Conservation (phyloP, 2,329 filamentous ascomycete genomes). For the Pyrenophora seminiperda region DNA sequence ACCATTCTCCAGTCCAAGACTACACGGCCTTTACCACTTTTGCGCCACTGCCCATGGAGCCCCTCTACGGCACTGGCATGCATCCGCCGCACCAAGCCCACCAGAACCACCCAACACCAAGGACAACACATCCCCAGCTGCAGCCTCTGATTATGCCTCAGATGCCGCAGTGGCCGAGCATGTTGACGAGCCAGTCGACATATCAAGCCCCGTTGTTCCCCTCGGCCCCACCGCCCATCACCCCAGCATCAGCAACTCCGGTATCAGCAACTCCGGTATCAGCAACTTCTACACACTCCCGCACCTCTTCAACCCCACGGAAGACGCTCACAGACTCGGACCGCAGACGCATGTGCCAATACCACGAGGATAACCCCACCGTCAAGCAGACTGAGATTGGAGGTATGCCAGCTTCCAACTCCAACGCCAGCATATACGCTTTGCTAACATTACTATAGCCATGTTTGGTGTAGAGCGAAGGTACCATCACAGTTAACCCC, state of each 20-base stretch:
- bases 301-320: slow-evolving; percentile 67
- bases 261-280: slow-evolving; percentile 49
- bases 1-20: slow-evolving; percentile 49
- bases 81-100: slow-evolving; percentile 45
- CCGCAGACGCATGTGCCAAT: slow-evolving; percentile 89
- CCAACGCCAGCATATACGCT: slow-evolving; percentile 11
- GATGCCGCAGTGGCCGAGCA: slow-evolving; percentile 50
- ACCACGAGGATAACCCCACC: slow-evolving; percentile 85
- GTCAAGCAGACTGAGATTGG: slow-evolving; percentile 97
- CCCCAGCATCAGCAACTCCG: slow-evolving; percentile 47
- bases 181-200: slow-evolving; percentile 51
- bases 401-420: slow-evolving; percentile 57
- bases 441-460: slow-evolving; percentile 56
- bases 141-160: slow-evolving; percentile 49
- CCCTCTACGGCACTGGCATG: slow-evolving; percentile 46
- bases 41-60: slow-evolving; percentile 48
- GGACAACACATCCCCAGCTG: slow-evolving; percentile 48
- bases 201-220: slow-evolving; percentile 48
- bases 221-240: slow-evolving; percentile 45
- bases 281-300: slow-evolving; percentile 46
- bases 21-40: slow-evolving; percentile 48
- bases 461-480: slow-evolving; percentile 97
- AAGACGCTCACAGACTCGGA: slow-evolving; percentile 92
- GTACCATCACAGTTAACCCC: slow-evolving; percentile 56
- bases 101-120: slow-evolving; percentile 30